phyloP scores from a whole-genome alignment of 2,329 filamentous ascomycete genomes.

The Diplodia seriata region DNA sequence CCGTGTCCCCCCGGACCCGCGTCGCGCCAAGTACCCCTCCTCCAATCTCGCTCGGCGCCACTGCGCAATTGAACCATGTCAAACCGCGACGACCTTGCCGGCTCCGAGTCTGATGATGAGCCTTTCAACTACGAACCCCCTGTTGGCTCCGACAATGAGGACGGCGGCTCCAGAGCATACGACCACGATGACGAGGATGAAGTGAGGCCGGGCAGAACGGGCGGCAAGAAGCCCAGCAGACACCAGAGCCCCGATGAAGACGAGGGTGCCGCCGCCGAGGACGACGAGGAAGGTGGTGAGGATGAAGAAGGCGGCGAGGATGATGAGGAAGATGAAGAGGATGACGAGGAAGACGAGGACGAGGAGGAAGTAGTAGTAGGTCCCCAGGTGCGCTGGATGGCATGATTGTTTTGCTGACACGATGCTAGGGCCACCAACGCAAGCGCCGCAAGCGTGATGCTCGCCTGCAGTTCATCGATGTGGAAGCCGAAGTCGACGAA shows the following conservation, averaged over 20 bases:
- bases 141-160: conserved; percentile 61
- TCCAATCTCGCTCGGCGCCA: background rate
- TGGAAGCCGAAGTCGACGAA: conserved; percentile 96
- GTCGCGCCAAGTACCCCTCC: background rate
- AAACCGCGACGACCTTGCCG: conserved; percentile 36
- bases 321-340: conserved; percentile 50
- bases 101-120: conserved; percentile 75
- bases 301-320: conserved; percentile 50
- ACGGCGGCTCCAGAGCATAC: conserved; percentile 49
- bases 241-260: conserved; percentile 51
- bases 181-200: conserved; percentile 54
- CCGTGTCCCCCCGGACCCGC: background rate
- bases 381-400: conserved; percentile 46
- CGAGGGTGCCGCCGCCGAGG: conserved; percentile 31
- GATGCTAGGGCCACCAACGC: conserved; percentile 68
- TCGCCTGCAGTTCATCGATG: conserved; percentile 91
- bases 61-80: conserved; percentile 21
- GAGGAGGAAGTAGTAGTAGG: conserved; percentile 54
- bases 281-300: conserved; percentile 47
- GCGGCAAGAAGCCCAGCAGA: conserved; percentile 36
- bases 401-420: conserved; percentile 36
- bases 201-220: conserved; percentile 34
- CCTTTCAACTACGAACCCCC: conserved; percentile 87
- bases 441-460: conserved; percentile 79
- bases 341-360: conserved; percentile 60